Percentiles rank a stretch among this genome's conserved stretches.
Evolutionary conservation across 2,329 filamentous ascomycete species (phyloP).

Genomic region (Dryadomyces quercus-mongolicae): DNA sequence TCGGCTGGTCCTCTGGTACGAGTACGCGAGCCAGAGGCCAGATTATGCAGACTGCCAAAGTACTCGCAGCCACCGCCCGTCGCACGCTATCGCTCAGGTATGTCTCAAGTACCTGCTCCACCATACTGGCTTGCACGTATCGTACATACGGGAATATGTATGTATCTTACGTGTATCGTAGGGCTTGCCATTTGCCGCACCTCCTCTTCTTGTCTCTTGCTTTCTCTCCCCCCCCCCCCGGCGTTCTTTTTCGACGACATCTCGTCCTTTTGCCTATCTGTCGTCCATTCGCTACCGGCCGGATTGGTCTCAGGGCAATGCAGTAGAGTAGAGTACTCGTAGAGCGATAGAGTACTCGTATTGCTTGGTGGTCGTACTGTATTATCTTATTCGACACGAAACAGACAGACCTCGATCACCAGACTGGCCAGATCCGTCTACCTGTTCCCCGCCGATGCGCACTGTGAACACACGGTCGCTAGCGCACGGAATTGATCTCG

Average conservation of each 20-base stretch:
- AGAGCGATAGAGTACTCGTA: no score
- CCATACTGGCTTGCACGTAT: not conserved
- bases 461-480: not conserved
- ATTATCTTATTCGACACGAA: no score
- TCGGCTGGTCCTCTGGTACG: not conserved
- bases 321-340: no score
- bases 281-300: not conserved
- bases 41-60: not conserved
- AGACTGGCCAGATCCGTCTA: not conserved
- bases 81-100: not conserved
- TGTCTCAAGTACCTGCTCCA: not conserved
- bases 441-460: not conserved
- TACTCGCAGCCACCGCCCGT: not conserved
- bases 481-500: not conserved
- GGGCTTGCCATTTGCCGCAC: not conserved
- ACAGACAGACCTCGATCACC: no score
- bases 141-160: no score
- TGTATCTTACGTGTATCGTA: not conserved
- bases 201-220: not conserved
- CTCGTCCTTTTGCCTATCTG: not conserved
- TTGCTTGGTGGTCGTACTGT: no score
- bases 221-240: not conserved
- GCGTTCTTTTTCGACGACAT: constrained; percentile 2
- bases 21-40: not conserved
- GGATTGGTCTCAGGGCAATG: no score